Conservation (phyloP, 2,329 filamentous ascomycete genomes). For the Fusarium phyllophilum region DNA sequence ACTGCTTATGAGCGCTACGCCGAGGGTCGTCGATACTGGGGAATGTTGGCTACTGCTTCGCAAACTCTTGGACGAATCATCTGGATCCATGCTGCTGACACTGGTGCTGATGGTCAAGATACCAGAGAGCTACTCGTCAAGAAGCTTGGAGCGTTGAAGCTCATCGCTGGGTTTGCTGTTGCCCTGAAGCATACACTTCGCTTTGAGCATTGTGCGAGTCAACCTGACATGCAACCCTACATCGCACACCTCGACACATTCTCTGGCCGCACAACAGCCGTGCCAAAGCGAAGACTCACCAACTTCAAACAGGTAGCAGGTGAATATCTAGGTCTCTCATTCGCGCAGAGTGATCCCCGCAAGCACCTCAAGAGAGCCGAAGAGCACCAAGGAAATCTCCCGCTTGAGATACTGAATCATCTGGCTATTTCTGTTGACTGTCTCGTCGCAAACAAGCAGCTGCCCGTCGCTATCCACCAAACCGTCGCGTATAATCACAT, state of each 20-base stretch:
- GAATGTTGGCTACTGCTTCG: constrained; percentile 67
- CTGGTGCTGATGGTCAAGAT: constrained; percentile 54
- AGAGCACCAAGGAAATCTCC: constrained; percentile 80
- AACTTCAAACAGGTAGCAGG: constrained; percentile 71
- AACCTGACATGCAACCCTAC: constrained; percentile 76
- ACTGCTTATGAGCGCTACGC: constrained; percentile 80
- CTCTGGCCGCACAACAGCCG: constrained; percentile 60
- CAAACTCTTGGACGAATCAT: constrained; percentile 79
- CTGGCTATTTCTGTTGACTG: constrained; percentile 73
- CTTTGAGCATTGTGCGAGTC: constrained; percentile 82
- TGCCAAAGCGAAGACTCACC: constrained; percentile 48
- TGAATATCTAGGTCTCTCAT: constrained; percentile 79
- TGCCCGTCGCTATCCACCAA: constrained; percentile 67
- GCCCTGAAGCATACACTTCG: constrained; percentile 84
- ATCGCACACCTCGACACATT: constrained; percentile 80
- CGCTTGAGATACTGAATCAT: constrained; percentile 81
- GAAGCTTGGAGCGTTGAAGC: constrained; percentile 79
- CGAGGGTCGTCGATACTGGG: constrained; percentile 72
- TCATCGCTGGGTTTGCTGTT: constrained; percentile 79
- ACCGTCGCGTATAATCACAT: constrained; percentile 71
- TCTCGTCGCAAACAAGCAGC: constrained; percentile 64
- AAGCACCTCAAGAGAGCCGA: constrained; percentile 79
- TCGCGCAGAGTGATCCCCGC: constrained; percentile 80
- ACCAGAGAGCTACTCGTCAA: constrained; percentile 75
- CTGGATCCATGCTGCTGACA: constrained; percentile 80